Evolutionary conservation across 2,329 filamentous ascomycete species (phyloP), one percentile per base, ranked within the genome.

Genomic region (Fusarium sp.): DNA sequence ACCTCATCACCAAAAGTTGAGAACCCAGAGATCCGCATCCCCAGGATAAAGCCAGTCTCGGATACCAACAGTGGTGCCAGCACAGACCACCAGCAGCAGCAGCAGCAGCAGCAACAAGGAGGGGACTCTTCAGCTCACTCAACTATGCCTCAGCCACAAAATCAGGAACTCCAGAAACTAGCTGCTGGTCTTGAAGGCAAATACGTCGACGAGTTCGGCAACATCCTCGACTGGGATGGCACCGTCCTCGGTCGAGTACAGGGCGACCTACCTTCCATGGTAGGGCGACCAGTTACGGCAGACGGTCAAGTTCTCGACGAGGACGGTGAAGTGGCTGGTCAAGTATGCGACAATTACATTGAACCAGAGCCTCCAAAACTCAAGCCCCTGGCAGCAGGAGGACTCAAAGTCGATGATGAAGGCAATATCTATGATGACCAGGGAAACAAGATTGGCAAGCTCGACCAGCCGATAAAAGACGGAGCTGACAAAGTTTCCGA

Each of bases 291-390:
- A 45, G 83, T 88, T 3, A 78, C 81, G 11, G 76, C 79, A 5
- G 79, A 80, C 22, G 86, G 86, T 18, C 82, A 87, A 67, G 77
- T 88, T 6, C 91, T 95, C 11, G 93, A 95, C 68, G 88, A 90
- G 63, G 92, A 95, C 68, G 93, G 92, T 27, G 91, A 95, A 64
- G 89, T 95, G 27, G 86, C 90, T 63, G 93, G 95, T 82, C 90
- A 90, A 78, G 94, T 93, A 73, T 87, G 86, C 24, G 89, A 90
- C 67, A 79, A 81, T 4, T 79, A 89, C 24, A 66, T 59, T 55
- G 83, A 83, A 51, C 86, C 87, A 8, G 84, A 86, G 47, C 47
- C 49, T 27, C 86, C 87, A 6, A 84, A 86, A 71, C 81, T 87
- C 42, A 80, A 84, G 64, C 86, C 83, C 65, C 83, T 86, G 45